phyloP scores from a whole-genome alignment of 2,329 filamentous ascomycete genomes.

The Dothideomycetidae sp. region DNA sequence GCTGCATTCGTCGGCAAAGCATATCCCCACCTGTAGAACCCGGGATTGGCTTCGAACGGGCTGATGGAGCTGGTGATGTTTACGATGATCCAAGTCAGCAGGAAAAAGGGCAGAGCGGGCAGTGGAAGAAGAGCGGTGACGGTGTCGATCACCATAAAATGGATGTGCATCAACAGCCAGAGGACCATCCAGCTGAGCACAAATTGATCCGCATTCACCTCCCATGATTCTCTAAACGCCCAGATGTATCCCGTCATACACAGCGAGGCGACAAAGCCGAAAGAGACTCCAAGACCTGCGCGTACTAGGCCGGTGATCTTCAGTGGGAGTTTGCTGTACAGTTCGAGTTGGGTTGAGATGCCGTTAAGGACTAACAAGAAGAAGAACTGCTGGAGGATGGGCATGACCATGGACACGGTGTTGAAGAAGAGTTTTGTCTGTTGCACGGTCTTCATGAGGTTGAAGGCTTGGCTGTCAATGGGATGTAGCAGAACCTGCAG shows the following conservation, averaged over 20 bases:
- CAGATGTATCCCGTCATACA: conserved; percentile 30
- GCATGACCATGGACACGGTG: conserved; percentile 31
- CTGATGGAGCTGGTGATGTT: conserved; percentile 31
- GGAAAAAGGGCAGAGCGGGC: conserved; percentile 30
- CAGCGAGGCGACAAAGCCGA: conserved; percentile 29
- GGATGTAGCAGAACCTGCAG: conserved; percentile 27
- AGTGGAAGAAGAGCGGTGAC: conserved; percentile 29
- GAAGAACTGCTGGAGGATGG: conserved; percentile 37
- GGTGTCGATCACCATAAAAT: conserved; percentile 33
- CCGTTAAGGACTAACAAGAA: conserved; percentile 34
- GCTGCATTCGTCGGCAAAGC: conserved; percentile 28
- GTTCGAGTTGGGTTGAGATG: conserved; percentile 25
- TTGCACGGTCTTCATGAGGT: conserved; percentile 30
- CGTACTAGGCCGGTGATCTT: conserved; percentile 24
- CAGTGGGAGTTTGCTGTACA: conserved; percentile 23
- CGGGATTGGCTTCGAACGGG: conserved; percentile 30
- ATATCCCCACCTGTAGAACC: conserved; percentile 29
- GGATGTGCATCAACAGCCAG: conserved; percentile 32
- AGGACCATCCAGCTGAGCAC: conserved; percentile 30
- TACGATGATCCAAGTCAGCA: conserved; percentile 31
- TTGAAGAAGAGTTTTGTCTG: conserved; percentile 32
- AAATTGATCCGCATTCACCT: conserved; percentile 28
- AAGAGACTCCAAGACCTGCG: conserved; percentile 22
- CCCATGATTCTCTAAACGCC: conserved; percentile 30
- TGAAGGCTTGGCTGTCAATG: conserved; percentile 22